Conservation (phyloP, 306 rosid genomes). For the Vigna nakashimae region DNA sequence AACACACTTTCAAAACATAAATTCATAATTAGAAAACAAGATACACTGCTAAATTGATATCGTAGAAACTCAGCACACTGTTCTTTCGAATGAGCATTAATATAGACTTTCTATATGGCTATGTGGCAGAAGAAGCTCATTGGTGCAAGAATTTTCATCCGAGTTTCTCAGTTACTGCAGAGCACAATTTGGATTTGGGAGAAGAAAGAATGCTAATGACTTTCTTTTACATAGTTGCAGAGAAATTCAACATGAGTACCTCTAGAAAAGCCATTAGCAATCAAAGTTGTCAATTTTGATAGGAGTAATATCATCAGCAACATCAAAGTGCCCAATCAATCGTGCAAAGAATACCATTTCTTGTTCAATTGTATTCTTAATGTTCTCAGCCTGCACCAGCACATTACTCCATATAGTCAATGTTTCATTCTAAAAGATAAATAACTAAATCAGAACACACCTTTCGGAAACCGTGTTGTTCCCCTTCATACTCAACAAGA, state of each 20-base stretch:
- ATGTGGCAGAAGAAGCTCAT: too few species aligned
- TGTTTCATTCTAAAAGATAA: not conserved
- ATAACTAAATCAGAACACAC: constrained; percentile 44
- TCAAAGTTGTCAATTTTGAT: constrained; percentile 83
- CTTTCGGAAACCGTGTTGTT: constrained; percentile 97
- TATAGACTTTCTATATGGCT: not conserved
- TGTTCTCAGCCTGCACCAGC: constrained; percentile 85
- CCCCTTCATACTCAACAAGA: constrained; percentile 92
- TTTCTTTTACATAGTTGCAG: constrained; percentile 5
- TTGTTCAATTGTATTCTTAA: constrained; percentile 89
- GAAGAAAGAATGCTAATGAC: not conserved
- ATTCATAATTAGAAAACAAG: not conserved
- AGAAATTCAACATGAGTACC: constrained; percentile 40
- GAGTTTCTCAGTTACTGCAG: constrained; percentile 25
- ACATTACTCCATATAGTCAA: constrained; percentile 33
- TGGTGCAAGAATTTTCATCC: constrained; percentile 1
- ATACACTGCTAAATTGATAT: not conserved
- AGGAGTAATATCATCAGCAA: constrained; percentile 84
- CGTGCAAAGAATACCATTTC: constrained; percentile 99
- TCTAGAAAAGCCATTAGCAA: constrained; percentile 23
- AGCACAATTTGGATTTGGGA: not conserved
- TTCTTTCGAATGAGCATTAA: constrained; percentile 7
- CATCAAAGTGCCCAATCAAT: constrained; percentile 74
- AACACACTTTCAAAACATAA: constrained; percentile 23
- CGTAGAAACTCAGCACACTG: constrained; percentile 30